Evolutionary conservation across 345 rosid species (phyloP), one percentile per base, ranked within the genome.

Genomic region (Pistacia vera): DNA sequence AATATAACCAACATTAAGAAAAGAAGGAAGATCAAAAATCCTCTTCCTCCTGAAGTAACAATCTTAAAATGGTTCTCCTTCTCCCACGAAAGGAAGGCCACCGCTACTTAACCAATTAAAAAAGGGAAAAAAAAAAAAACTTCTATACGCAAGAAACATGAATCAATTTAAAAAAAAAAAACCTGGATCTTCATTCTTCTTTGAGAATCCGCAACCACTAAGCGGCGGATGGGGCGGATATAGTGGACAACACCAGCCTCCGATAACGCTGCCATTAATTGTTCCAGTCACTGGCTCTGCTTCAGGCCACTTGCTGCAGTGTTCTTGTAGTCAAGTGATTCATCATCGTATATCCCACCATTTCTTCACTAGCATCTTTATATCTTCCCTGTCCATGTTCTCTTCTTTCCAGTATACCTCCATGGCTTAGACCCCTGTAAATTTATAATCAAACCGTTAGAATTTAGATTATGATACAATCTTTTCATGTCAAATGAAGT

Each of bases 291-390:
- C 62, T 0, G 17, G 59, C 71, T 69, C 83, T 4, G 63, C 51
- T 46, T 17, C 78, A 0, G 69, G 57, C 17, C 54, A 38, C 0
- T 38, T 38, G 41, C 41, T 4, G 41, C 41, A 7, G 4, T 16
- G 28, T 79, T 82, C 75, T 70, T 73, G 79, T 75, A 84, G 46
- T 86, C 83, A 75, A 88, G 33, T 1, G 88, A 79, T 78, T 82
- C 86, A 0, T 88, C 88, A 0, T 81, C 75, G 68, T 84, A 88
- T 75, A 3, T 86, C 88, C 85, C 89, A 83, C 91, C 89, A 88
- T 55, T 68, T 83, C 71, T 84, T 73, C 75, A 86, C 82, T 18
- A 86, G 70, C 78, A 69, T 77, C 74, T 84, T 84, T 52, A 88
- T 83, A 76, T 88, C 91, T 8, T 88, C 83, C 56, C 88, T 72